These are phyloP conservation scores for Cucurbitaria berberidis DNA, from an alignment of 2,329 filamentous ascomycete genomes.

Conservation along the genomic window DNA sequence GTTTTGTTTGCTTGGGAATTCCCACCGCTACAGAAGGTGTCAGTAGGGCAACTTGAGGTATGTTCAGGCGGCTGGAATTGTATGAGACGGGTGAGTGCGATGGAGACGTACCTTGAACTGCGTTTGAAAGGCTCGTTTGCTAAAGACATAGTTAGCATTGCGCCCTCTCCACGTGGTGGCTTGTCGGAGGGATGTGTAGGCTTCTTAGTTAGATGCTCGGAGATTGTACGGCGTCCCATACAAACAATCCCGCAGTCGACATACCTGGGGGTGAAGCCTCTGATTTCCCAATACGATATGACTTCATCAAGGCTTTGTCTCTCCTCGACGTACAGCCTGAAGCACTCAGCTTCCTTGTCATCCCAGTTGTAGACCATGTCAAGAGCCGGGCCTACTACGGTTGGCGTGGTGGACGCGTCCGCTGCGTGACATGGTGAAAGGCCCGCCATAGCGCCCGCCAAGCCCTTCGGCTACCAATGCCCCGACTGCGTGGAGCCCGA, in stretches of 20 bases:
- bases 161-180: background rate
- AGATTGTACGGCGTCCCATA: constrained; percentile 33
- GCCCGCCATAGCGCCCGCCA: constrained; percentile 30
- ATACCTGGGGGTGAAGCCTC: constrained; percentile 73
- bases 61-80: background rate
- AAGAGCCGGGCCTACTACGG: background rate
- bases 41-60: constrained; percentile 4
- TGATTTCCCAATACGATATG: constrained; percentile 69
- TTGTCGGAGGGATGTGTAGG: background rate
- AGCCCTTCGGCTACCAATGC: constrained; percentile 25
- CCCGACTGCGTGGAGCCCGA: constrained; percentile 17
- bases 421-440: constrained; percentile 17
- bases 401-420: constrained; percentile 9
- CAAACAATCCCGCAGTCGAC: constrained; percentile 26
- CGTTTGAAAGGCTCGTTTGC: constrained; percentile 77
- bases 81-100: background rate
- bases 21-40: constrained; percentile 63
- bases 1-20: constrained; percentile 76
- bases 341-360: constrained; percentile 69
- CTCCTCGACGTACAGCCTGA: constrained; percentile 78
- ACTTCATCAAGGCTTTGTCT: constrained; percentile 75
- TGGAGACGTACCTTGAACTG: constrained; percentile 64
- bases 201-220: background rate
- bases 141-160: constrained; percentile 42
- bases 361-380: constrained; percentile 66